phyloP scores from a whole-genome alignment of 177 flowering plant genomes.

The Vitis hybrid region DNA sequence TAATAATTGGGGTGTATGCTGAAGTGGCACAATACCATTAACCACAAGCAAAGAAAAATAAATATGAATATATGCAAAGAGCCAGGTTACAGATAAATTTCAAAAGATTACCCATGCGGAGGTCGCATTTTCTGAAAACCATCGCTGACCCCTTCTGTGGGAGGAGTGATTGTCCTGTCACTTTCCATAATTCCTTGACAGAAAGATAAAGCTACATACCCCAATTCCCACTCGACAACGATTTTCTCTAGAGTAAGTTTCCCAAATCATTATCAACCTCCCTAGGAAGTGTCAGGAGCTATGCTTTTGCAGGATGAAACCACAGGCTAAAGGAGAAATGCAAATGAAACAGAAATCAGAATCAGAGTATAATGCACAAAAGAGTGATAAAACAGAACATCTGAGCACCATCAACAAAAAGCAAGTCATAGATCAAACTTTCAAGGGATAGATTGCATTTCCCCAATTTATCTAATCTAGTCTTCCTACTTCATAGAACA shows the following conservation, averaged over 20 bases:
- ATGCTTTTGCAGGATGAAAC: slow-evolving; percentile 4
- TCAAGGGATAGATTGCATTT: neutral
- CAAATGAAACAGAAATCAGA: neutral
- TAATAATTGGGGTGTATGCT: neutral
- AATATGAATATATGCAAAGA: neutral
- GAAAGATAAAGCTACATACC: slow-evolving; percentile 28
- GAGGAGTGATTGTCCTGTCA: slow-evolving; percentile 27
- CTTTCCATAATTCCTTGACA: slow-evolving; percentile 40
- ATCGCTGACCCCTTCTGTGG: slow-evolving; percentile 39
- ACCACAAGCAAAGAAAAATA: neutral
- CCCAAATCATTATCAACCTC: slow-evolving; percentile 48
- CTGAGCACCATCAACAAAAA: neutral
- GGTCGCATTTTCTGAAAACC: slow-evolving; percentile 49
- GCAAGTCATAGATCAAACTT: neutral
- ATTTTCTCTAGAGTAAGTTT: slow-evolving; percentile 25
- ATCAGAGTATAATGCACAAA: neutral
- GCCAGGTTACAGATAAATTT: neutral
- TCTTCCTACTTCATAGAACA: no score
- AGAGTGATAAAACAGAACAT: neutral
- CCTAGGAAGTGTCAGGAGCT: slow-evolving; percentile 13
- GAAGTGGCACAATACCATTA: neutral
- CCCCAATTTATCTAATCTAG: no score
- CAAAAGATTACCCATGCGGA: slow-evolving; percentile 60
- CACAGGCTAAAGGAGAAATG: slow-evolving; percentile 6
- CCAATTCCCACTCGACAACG: slow-evolving; percentile 38